Conservation (phyloP, 2,329 filamentous ascomycete genomes). For the Hansfordia pulvinata region DNA sequence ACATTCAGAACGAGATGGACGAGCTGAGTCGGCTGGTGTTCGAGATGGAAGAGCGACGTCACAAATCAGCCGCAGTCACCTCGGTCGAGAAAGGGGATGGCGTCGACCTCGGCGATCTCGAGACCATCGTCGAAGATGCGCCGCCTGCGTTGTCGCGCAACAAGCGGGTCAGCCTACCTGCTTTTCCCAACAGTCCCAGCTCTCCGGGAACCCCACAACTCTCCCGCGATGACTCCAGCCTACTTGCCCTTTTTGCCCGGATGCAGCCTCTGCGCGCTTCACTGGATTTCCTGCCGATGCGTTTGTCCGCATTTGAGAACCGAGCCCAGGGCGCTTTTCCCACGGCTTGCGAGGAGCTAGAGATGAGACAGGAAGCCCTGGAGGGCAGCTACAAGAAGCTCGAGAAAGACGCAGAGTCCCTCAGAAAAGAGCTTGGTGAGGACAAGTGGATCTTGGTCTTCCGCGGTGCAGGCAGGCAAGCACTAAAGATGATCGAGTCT, state of each 20-base stretch:
- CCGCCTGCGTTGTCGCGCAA: constrained; percentile 43
- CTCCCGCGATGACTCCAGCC: constrained; percentile 70
- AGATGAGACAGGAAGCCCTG: constrained; percentile 57
- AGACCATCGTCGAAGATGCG: constrained; percentile 85
- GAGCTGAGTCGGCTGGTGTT: constrained; percentile 72
- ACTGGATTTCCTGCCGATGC: constrained; percentile 91
- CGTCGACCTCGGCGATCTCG: constrained; percentile 74
- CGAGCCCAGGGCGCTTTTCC: constrained; percentile 72
- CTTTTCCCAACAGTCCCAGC: constrained; percentile 48
- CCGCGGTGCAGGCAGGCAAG: constrained; percentile 79
- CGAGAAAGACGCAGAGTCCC: constrained; percentile 76
- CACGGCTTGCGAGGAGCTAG: constrained; percentile 79
- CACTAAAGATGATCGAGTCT: constrained; percentile 93
- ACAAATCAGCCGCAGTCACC: constrained; percentile 63
- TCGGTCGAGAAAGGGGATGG: constrained; percentile 47
- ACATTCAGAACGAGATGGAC: constrained; percentile 80
- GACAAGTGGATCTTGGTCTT: constrained; percentile 96
- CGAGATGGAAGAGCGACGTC: constrained; percentile 93
- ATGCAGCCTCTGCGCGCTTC: constrained; percentile 92
- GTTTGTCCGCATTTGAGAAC: constrained; percentile 71
- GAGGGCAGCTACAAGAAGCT: constrained; percentile 82
- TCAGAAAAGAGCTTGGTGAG: constrained; percentile 83
- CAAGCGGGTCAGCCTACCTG: constrained; percentile 55
- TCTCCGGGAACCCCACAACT: constrained; percentile 43
- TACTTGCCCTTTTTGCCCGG: constrained; percentile 81